Percentiles rank a stretch among this genome's conserved stretches.
phyloP scores from a whole-genome alignment of 225 moss, liverwort and hornwort genomes.

The Sphagnum contortum region DNA sequence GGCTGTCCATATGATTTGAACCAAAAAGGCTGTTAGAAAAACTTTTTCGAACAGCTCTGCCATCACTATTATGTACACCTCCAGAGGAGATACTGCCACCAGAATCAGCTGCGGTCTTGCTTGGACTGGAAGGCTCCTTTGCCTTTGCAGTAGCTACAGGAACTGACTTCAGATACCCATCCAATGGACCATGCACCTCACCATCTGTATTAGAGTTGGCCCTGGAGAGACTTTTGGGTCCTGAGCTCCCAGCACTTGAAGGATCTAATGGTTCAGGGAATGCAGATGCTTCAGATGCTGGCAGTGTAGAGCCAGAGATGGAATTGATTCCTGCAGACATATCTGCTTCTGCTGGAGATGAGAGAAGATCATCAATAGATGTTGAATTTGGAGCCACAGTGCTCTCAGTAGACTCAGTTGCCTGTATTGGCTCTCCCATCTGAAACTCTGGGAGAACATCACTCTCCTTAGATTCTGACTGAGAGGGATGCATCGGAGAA shows the following conservation, averaged over 20 bases:
- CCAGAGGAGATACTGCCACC: slow-evolving; percentile 27
- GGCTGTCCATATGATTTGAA: slow-evolving; percentile 34
- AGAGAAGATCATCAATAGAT: slow-evolving; percentile 21
- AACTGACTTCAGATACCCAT: slow-evolving; percentile 38
- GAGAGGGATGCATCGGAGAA: slow-evolving; percentile 27
- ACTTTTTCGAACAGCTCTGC: slow-evolving; percentile 15
- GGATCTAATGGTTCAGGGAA: slow-evolving; percentile 48
- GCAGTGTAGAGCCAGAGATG: slow-evolving; percentile 18
- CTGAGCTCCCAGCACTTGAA: slow-evolving; percentile 13
- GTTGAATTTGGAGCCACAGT: too few species aligned
- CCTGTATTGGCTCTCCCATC: slow-evolving; percentile 11
- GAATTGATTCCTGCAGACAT: slow-evolving; percentile 36
- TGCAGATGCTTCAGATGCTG: slow-evolving; percentile 25
- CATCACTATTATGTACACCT: slow-evolving; percentile 20
- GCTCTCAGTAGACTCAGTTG: too few species aligned
- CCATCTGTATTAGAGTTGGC: slow-evolving; percentile 17
- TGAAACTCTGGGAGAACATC: slow-evolving; percentile 44
- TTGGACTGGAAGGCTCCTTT: slow-evolving; percentile 25
- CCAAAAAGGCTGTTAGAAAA: slow-evolving; percentile 29
- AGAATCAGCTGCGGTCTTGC: slow-evolving; percentile 15
- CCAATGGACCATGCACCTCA: slow-evolving; percentile 61
- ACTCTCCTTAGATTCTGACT: slow-evolving; percentile 44
- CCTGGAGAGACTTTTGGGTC: too few species aligned
- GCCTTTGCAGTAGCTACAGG: slow-evolving; percentile 30
- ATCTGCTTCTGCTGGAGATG: slow-evolving; percentile 24